These are phyloP conservation scores for Xylaria nigripes DNA, from an alignment of 495 filamentous ascomycete species.

Conservation along the genomic window DNA sequence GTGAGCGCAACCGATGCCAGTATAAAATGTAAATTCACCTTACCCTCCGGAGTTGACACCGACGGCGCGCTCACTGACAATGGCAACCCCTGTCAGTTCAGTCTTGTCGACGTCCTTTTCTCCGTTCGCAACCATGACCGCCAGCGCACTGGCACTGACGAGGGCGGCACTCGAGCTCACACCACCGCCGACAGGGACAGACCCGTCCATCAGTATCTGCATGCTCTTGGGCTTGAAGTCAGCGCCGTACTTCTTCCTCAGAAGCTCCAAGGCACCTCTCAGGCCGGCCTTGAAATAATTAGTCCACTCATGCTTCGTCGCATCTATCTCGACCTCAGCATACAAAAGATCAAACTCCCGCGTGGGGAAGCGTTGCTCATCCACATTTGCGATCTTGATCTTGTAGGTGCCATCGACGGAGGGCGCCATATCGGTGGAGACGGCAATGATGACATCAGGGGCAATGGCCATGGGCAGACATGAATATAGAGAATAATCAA, in stretches of 20 bases:
- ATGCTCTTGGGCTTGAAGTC: conserved; percentile 65
- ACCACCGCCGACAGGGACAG: conserved; percentile 84
- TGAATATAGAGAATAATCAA: conserved; percentile 95
- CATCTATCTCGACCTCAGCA: conserved; percentile 70
- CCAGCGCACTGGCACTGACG: conserved; percentile 81
- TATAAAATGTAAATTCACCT: conserved; percentile 17
- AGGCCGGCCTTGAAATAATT: conserved; percentile 97
- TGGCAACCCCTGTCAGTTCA: conserved; percentile 78
- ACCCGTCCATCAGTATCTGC: conserved; percentile 84
- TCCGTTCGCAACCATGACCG: conserved; percentile 80
- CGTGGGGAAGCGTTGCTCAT: conserved; percentile 63
- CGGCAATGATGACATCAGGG: conserved; percentile 82
- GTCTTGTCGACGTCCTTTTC: conserved; percentile 74
- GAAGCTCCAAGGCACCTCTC: conserved; percentile 67
- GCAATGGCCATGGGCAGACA: conserved; percentile 93
- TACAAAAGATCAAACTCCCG: conserved; percentile 68
- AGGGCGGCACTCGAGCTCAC: conserved; percentile 92
- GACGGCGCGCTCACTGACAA: conserved; percentile 88
- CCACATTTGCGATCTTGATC: conserved; percentile 65
- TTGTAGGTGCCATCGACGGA: conserved; percentile 29
- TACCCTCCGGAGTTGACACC: conserved; percentile 94
- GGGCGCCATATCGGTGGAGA: conserved; percentile 49
- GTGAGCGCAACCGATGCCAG: conserved; percentile 10
- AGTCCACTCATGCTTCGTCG: conserved; percentile 83
- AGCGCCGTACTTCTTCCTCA: conserved; percentile 56